Evolutionary conservation across 176 grass and related monocot species (phyloP), one percentile per base, ranked within the genome.

Genomic region (Aegilops speltoides): DNA sequence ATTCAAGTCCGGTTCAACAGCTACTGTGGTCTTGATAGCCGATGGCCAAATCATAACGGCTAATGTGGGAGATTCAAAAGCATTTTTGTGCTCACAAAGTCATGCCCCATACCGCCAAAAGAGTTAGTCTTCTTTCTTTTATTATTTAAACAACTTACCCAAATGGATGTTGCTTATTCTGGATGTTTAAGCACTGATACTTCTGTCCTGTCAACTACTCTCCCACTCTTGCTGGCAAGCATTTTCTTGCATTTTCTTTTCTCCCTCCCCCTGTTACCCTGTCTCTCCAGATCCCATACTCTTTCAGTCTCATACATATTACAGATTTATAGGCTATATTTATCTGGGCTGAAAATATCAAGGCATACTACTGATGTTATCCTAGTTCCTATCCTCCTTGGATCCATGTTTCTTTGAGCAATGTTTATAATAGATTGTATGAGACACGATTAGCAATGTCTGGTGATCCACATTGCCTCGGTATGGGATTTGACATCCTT

Each of bases 1-100:
- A 54, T 64, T 96, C 20, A 82, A 89, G 40, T 94, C 97, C 13
- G 94, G 97, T 86, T 98, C 97, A 25, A 98, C 94, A 52, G 92
- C 92, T 0, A 83, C 84, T 71, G 92, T 98, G 77, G 87, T 96
- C 77, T 87, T 98, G 87, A 91, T 94, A 87, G 93, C 89, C 15
- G 90, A 93, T 91, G 97, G 92, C 9, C 81, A 98, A 73, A 80
- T 96, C 82, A 65, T 98, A 87, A 80, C 84, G 81, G 97, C 89
- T 74, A 98, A 98, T 94, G 83, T 98, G 22, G 97, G 96, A 82
- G 96, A 98, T 65, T 96, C 96, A 43, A 98, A 96, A 86, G 94
- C 92, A 59, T 89, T 98, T 88, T 91, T 96, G 71, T 98, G 96
- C 85, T 90, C 97, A 80, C 76, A 94, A 91, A 87, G 81, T 56